phyloP scores from a whole-genome alignment of 2,329 filamentous ascomycete genomes.

The Elsinoe fawcettii region DNA sequence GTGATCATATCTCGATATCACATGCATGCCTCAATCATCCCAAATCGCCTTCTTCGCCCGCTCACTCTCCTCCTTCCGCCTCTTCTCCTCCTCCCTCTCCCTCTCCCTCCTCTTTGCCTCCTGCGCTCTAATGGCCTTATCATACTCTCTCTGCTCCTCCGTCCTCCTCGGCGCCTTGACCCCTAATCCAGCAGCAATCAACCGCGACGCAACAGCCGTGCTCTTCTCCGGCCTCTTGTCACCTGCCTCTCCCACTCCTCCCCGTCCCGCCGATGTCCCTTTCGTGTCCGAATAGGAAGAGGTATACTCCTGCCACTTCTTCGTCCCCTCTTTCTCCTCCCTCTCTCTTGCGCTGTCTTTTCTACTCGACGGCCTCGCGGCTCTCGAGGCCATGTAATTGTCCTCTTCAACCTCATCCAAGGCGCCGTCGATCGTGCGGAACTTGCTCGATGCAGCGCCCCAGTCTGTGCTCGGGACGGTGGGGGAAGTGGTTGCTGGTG shows the following conservation, averaged over 20 bases:
- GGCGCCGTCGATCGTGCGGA: conserved; percentile 15
- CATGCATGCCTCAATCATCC: conserved; percentile 57
- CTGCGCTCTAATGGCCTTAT: conserved; percentile 72
- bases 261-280: background rate
- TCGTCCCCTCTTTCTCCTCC: background rate
- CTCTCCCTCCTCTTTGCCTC: conserved; percentile 69
- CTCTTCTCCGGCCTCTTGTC: conserved; percentile 72
- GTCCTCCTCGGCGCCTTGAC: conserved; percentile 72
- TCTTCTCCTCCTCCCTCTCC: conserved; percentile 59
- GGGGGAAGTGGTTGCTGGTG: conserved; percentile 41
- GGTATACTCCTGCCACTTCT: background rate
- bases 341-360: background rate
- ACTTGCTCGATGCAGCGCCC: background rate
- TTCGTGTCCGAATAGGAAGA: background rate
- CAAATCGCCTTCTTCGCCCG: conserved; percentile 77
- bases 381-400: background rate
- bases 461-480: conserved; percentile 9
- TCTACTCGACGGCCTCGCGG: background rate
- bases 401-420: conserved; percentile 16
- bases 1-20: no score
- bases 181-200: conserved; percentile 85
- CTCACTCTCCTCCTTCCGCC: conserved; percentile 57
- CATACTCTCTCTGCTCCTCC: conserved; percentile 82
- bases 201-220: conserved; percentile 76
- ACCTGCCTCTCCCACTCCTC: conserved; percentile 19